Evolutionary conservation across 1,139 yeast genomes (phyloP), one percentile per base, ranked within the genome.

Genomic region (Suhomyces ambrosiae): DNA sequence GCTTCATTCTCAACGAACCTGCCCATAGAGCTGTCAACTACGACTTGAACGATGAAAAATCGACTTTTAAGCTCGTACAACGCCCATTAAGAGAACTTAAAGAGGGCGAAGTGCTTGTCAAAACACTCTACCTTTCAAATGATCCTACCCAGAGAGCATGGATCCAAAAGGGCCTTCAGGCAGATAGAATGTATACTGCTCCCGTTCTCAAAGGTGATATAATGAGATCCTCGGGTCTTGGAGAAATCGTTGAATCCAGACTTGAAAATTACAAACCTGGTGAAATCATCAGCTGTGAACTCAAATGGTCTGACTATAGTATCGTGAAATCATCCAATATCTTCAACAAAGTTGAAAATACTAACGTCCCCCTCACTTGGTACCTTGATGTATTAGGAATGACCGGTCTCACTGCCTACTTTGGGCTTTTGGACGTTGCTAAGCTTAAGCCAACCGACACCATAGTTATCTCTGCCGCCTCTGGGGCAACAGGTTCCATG

Each of bases 61-160:
- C 71, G 27, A 68, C 72, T 22, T 71, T 71, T 55, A 58, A 60
- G 42, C 46, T 66, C 24, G 7, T 47, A 49, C 5, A 46, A 46
- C 18, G 23, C 4, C 35, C 35, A 4, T 19, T 63, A 29, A 34
- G 56, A 48, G 35, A 44, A 46, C 52, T 77, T 36, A 49, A 65
- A 40, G 69, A 65, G 1, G 75, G 69, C 27, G 72, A 79, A 44
- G 44, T 79, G 6, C 60, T 78, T 23, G 63, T 79, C 18, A 72
- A 76, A 54, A 58, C 68, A 5, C 47, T 74, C 32, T 71, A 68
- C 41, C 52, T 80, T n/a, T 79, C 86, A 26, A 79, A 81, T 50
- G 87, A 81, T 53, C 86, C 87, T 11, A 76, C 83, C 8, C 86
- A 80, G 54, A 75, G 82, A 56, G 70, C 73, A 35, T 80, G 85